Percentiles rank a stretch among this genome's conserved stretches.
These are phyloP conservation scores for Leishmania lainsoni DNA, from an alignment of 208 protist genomes.

Conservation along the genomic window DNA sequence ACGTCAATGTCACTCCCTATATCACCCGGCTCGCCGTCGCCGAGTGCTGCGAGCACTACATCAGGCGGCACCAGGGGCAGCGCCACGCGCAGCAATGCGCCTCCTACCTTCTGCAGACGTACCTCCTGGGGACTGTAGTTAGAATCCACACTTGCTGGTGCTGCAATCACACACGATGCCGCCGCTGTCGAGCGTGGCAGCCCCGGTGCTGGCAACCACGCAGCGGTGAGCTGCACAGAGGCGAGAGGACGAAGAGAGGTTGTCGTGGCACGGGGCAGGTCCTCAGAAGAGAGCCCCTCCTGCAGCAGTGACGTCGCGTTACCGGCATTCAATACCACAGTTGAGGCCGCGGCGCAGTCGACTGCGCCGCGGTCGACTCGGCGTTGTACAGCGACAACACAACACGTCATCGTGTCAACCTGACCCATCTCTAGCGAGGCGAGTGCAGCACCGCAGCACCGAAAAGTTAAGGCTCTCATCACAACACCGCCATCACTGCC, in stretches of 20 bases:
- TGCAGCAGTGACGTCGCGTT: conserved; percentile 1
- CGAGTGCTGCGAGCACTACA: background rate
- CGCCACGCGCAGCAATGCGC: conserved; percentile 1
- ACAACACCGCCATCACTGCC: conserved; percentile 18
- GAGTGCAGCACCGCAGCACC: conserved; percentile 4
- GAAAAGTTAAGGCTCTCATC: conserved; percentile 9
- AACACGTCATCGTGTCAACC: conserved; percentile 10
- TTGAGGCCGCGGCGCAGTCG: background rate
- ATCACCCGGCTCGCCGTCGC: background rate
- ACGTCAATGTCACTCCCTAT: background rate
- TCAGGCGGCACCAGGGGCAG: background rate
- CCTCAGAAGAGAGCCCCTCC: background rate
- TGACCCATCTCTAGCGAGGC: background rate
- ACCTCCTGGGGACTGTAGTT: background rate
- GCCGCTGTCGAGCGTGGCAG: background rate
- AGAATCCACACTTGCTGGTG: background rate
- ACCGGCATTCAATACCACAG: conserved; percentile 1
- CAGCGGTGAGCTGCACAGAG: background rate
- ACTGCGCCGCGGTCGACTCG: background rate
- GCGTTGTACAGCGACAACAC: background rate
- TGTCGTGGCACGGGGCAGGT: background rate
- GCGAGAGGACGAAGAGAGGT: background rate
- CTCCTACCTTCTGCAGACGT: background rate
- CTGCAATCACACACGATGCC: background rate
- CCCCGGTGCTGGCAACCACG: background rate